Evolutionary conservation across 2,329 filamentous ascomycete genomes (phyloP), one percentile per base, ranked within the genome.

Genomic region (Arthrocladium fulminans): DNA sequence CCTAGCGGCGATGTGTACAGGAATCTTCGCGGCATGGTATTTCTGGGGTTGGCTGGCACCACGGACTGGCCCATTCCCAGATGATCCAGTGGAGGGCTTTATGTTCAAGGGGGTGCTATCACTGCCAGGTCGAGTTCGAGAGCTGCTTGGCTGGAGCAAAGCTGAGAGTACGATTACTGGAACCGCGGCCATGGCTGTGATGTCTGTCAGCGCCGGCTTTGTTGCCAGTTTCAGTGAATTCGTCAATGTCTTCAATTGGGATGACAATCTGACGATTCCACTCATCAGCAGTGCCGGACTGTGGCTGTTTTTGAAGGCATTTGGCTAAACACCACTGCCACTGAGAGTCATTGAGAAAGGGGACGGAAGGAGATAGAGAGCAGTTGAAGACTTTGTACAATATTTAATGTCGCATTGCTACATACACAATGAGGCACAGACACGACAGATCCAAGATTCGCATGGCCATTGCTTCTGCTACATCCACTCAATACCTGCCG

Each of bases 191-290:
- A 73, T 97, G 29, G 83, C 80, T 3, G 72, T 87, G 50, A 81
- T 97, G 79, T 87, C 88, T 62, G 56, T 95, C 32, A 87, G 86
- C 70, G 89, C 89, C 5, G 92, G 92, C n/a, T 68, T 97, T 37
- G 80, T 90, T 46, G 92, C 88, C 35, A 87, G 88, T 49, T 81
- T 82, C 38, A 96, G 88, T 61, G 92, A 98, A 68, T 84, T 90
- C 13, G 75, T 95, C 39, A 88, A 98, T 68, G 62, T 97, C 0
- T 96, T 88, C 64, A 87, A 88, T 41, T 89, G 88, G 85, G 92
- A 98, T 62, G 92, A 98, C 69, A 98, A 98, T 67, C 73, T 98
- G 59, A 97, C 90, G 43, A 98, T 98, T 65, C 92, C 92, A 2
- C 81, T 94, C 22, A 73, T 98, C 43, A 95, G 88, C 63, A 88